Conservation (phyloP, 2,329 filamentous ascomycete species). For the Cercospora citrullina region DNA sequence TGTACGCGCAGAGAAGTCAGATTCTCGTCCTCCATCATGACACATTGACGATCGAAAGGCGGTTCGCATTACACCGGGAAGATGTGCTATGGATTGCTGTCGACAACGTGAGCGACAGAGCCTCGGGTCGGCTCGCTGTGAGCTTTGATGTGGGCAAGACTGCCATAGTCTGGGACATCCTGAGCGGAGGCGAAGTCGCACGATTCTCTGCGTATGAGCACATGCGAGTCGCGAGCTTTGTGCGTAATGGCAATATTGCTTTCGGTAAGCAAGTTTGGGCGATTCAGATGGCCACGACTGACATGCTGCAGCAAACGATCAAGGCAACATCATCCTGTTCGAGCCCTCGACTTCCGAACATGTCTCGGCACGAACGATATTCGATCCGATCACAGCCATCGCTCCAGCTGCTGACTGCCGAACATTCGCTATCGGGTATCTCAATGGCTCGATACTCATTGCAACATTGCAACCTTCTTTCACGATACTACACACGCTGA, state of each 20-base stretch:
- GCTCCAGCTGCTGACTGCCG: slow-evolving; percentile 86
- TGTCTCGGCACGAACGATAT: slow-evolving; percentile 85
- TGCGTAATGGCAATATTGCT: slow-evolving; percentile 94
- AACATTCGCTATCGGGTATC: slow-evolving; percentile 94
- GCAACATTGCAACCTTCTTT: slow-evolving; percentile 88
- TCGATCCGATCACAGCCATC: slow-evolving; percentile 90
- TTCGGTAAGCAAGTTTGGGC: slow-evolving; percentile 68
- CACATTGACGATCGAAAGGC: slow-evolving; percentile 81
- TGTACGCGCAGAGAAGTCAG: slow-evolving; percentile 79
- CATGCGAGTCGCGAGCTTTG: slow-evolving; percentile 84
- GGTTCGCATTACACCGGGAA: slow-evolving; percentile 80
- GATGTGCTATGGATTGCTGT: slow-evolving; percentile 82
- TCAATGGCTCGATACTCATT: slow-evolving; percentile 91
- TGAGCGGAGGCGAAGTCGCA: slow-evolving; percentile 85
- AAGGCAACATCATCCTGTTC: slow-evolving; percentile 92
- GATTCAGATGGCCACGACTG: neutral
- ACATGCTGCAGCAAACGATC: slow-evolving; percentile 69
- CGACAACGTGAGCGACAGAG: slow-evolving; percentile 86
- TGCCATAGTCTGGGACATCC: slow-evolving; percentile 93
- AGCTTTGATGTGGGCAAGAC: slow-evolving; percentile 91
- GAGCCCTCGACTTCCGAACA: slow-evolving; percentile 92
- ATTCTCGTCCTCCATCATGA: slow-evolving; percentile 92
- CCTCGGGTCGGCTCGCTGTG: slow-evolving; percentile 80
- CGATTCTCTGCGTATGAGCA: slow-evolving; percentile 91
- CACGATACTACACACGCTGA: slow-evolving; percentile 89